Evolutionary conservation across 1,284 basidiomycete genomes (phyloP).

Genomic region (Gomphus bonarii): DNA sequence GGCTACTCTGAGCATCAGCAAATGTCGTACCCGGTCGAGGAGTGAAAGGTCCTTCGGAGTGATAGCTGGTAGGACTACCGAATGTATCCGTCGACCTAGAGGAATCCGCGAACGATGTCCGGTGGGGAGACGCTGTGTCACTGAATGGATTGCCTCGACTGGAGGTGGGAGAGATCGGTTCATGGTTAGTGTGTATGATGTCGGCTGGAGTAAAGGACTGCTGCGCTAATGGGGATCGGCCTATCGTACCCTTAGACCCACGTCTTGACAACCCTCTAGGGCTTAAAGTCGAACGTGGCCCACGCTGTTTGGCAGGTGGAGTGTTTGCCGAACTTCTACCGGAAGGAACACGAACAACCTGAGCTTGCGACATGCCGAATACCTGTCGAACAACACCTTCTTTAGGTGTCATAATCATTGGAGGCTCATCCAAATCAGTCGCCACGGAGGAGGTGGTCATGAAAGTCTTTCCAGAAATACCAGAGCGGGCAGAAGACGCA

Average conservation of each 20-base stretch:
- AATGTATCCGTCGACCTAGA: slow-evolving; percentile 9
- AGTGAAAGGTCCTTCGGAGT: slow-evolving; percentile 4
- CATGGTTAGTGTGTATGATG: slow-evolving; percentile 6
- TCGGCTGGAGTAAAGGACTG: slow-evolving; percentile 38
- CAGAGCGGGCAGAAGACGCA: slow-evolving; percentile 44
- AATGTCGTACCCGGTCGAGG: slow-evolving; percentile 3
- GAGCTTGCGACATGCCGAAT: slow-evolving; percentile 64
- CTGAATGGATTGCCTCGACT: slow-evolving; percentile 43
- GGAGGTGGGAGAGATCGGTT: not conserved
- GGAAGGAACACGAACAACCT: slow-evolving; percentile 56
- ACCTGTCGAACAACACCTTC: slow-evolving; percentile 60
- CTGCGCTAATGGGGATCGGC: slow-evolving; percentile 49
- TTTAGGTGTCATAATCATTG: slow-evolving; percentile 65
- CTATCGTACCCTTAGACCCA: slow-evolving; percentile 22
- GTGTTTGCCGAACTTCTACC: slow-evolving; percentile 14
- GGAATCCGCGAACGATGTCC: slow-evolving; percentile 1
- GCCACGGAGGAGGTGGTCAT: slow-evolving; percentile 64
- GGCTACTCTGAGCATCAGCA: slow-evolving; percentile 2
- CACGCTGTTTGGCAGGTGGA: slow-evolving; percentile 11
- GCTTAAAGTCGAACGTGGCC: slow-evolving; percentile 27
- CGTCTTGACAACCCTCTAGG: slow-evolving; percentile 13
- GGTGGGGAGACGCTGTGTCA: slow-evolving; percentile 36
- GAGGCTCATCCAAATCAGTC: slow-evolving; percentile 70
- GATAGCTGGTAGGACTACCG: slow-evolving; percentile 5
- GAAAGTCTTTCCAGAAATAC: slow-evolving; percentile 50